These are phyloP conservation scores for Tricholoma matsutake DNA, from an alignment of 768 basidiomycete genomes.

Conservation along the genomic window DNA sequence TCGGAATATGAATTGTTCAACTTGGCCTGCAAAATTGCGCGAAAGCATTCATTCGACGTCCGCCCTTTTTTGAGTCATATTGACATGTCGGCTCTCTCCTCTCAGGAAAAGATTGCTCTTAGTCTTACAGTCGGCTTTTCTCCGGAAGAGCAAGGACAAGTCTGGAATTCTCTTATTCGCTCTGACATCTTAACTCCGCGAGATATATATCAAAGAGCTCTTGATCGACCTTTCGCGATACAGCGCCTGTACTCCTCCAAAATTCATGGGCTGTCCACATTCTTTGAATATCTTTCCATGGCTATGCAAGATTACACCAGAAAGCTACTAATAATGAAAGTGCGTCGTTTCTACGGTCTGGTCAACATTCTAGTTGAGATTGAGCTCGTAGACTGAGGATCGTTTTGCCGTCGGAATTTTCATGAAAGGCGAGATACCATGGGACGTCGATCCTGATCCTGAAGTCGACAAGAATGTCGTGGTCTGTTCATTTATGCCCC, in stretches of 20 bases:
- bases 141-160: conserved; percentile 39
- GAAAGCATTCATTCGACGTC: conserved; percentile 42
- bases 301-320: conserved; percentile 56
- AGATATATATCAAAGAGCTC: conserved; percentile 50
- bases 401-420: conserved; percentile 63
- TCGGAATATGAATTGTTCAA: conserved; percentile 63
- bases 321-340: conserved; percentile 57
- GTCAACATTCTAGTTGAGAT: background rate
- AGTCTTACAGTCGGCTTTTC: conserved; percentile 38
- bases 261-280: conserved; percentile 47
- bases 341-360: conserved; percentile 17
- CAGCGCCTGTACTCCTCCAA: conserved; percentile 61
- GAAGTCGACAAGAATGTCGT: conserved; percentile 53
- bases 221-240: conserved; percentile 51
- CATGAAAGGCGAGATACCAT: conserved; percentile 54
- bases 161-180: conserved; percentile 64
- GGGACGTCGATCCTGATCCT: conserved; percentile 55
- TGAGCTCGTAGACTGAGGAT: conserved; percentile 46
- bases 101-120: conserved; percentile 52
- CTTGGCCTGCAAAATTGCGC: conserved; percentile 44
- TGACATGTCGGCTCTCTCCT: conserved; percentile 53
- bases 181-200: conserved; percentile 53
- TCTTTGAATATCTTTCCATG: conserved; percentile 59
- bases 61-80: conserved; percentile 46
- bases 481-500: conserved; percentile 59